Evolutionary conservation across 768 basidiomycete genomes (phyloP).

Genomic region (Ephemerocybe angulata): DNA sequence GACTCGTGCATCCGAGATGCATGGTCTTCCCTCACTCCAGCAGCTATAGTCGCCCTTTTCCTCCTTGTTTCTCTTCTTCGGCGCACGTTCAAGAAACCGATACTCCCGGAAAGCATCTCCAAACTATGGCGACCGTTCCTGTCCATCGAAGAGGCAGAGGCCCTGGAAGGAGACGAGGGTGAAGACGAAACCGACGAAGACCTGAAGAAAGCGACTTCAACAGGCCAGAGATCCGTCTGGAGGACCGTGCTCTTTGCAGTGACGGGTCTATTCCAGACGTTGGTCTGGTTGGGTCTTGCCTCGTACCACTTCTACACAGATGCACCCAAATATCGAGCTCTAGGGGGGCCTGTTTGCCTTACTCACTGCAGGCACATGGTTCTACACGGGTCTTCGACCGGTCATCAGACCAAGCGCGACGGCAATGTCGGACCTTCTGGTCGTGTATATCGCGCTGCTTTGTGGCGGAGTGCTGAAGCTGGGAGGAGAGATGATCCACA

Average conservation of each 20-base stretch:
- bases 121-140: constrained; percentile 41
- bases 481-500: constrained; percentile 37
- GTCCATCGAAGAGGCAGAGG: constrained; percentile 55
- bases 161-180: constrained; percentile 30
- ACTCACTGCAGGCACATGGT: constrained; percentile 56
- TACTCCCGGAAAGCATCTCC: constrained; percentile 27
- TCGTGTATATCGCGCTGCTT: constrained; percentile 51
- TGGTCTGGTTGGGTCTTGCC: constrained; percentile 59
- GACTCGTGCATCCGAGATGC: constrained; percentile 46
- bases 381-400: constrained; percentile 60
- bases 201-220: constrained; percentile 18
- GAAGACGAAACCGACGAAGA: constrained; percentile 20
- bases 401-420: constrained; percentile 52
- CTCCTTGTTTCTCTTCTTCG: constrained; percentile 25
- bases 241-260: constrained; percentile 54
- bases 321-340: constrained; percentile 24
- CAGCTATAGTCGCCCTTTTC: constrained; percentile 41
- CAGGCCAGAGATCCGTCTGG: constrained; percentile 47
- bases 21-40: constrained; percentile 50
- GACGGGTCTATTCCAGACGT: constrained; percentile 51
- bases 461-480: constrained; percentile 44
- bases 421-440: constrained; percentile 60
- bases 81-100: background rate
- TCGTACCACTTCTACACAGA: constrained; percentile 49
- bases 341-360: constrained; percentile 35